Percentiles rank a stretch among this genome's conserved stretches.
These are phyloP conservation scores for Nicotiana rustica DNA, from an alignment of 305 asterid species.

Conservation along the genomic window DNA sequence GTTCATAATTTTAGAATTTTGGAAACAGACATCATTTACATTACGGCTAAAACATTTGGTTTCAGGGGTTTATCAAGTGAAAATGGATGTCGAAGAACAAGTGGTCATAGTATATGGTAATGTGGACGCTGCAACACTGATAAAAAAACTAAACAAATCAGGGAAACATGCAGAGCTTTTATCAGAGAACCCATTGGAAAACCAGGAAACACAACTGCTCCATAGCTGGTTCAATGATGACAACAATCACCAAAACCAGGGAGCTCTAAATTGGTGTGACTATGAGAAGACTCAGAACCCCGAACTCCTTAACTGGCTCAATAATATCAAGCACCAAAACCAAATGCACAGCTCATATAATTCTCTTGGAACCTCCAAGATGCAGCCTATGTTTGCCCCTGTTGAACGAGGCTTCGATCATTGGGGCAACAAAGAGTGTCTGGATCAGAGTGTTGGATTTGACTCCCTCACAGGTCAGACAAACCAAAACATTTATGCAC, in stretches of 20 bases:
- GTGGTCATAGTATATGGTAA: conserved; percentile 69
- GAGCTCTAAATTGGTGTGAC: conserved; percentile 25
- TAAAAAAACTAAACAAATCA: conserved; percentile 63
- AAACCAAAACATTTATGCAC: conserved; percentile 33
- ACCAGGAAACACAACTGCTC: conserved; percentile 22
- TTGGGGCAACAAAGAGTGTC: conserved; percentile 39
- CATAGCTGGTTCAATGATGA: conserved; percentile 1
- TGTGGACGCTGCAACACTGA: conserved; percentile 60
- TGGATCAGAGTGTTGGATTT: conserved; percentile 35
- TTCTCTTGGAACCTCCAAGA: conserved; percentile 31
- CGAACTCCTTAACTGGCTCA: conserved; percentile 36
- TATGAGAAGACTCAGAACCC: conserved; percentile 22
- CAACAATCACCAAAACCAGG: conserved; percentile 16
- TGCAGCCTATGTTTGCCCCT: conserved; percentile 32
- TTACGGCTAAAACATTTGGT: conserved; percentile 26
- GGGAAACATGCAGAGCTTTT: conserved; percentile 80
- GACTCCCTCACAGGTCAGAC: conserved; percentile 31
- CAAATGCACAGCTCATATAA: conserved; percentile 37
- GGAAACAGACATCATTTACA: not conserved
- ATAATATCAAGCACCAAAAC: conserved; percentile 41
- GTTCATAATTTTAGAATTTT: not conserved
- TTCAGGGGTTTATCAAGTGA: conserved; percentile 78
- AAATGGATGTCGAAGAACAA: conserved; percentile 59
- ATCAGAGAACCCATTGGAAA: conserved; percentile 36
- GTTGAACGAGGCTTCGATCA: conserved; percentile 30